phyloP scores from a whole-genome alignment of 164 flowering plant species.

The Liriodendron chinense region DNA sequence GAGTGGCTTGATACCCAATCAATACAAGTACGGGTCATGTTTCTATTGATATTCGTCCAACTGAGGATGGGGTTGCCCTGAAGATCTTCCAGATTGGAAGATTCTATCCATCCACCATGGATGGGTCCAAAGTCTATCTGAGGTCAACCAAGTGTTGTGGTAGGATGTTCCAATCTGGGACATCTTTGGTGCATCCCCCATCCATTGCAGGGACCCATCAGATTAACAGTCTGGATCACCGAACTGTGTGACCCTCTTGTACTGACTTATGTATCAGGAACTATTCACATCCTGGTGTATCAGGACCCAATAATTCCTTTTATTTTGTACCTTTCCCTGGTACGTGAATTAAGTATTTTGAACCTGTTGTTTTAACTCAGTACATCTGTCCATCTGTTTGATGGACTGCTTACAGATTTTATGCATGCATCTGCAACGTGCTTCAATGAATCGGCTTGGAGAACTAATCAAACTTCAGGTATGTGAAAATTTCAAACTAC shows the following conservation, averaged over 20 bases:
- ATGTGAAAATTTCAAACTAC: constrained; percentile 4
- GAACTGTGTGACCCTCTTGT: background rate
- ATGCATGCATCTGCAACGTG: constrained; percentile 91
- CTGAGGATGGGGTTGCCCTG: background rate
- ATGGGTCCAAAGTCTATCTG: background rate
- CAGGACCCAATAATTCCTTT: background rate
- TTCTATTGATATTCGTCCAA: background rate
- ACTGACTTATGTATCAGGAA: background rate
- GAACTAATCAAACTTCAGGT: constrained; percentile 76
- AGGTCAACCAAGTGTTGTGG: background rate
- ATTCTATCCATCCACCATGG: background rate
- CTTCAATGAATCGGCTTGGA: constrained; percentile 50
- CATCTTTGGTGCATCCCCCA: no score
- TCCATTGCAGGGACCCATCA: background rate
- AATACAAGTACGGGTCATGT: no score
- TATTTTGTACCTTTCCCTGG: background rate
- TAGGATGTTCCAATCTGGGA: background rate
- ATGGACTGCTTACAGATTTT: constrained; percentile 54
- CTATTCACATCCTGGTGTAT: background rate
- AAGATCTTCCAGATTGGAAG: background rate
- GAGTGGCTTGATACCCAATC: background rate
- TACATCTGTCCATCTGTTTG: constrained; percentile 9
- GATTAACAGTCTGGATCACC: background rate
- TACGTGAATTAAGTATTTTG: background rate
- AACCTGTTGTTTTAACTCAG: constrained; percentile 7